Conservation (phyloP, 257 asterid species). For the Sherardia arvensis region DNA sequence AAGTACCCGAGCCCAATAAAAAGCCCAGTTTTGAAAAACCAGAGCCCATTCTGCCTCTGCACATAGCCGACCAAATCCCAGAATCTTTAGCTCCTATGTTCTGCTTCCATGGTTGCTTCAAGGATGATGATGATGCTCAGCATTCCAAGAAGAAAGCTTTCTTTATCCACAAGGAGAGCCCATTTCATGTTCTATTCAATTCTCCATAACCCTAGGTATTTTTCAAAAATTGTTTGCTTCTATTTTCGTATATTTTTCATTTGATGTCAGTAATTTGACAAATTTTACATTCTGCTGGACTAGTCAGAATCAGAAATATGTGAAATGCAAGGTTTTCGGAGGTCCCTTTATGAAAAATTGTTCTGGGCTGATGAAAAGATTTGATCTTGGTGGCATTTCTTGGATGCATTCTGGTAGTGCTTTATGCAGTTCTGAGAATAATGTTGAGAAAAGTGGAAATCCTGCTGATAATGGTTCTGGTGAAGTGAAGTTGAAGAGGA, state of each 20-base stretch:
- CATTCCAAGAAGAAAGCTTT: slow-evolving; percentile 26
- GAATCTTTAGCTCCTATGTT: not conserved
- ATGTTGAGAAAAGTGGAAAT: slow-evolving; percentile 25
- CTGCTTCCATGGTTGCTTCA: not conserved
- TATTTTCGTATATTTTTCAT: not conserved
- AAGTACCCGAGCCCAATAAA: not conserved
- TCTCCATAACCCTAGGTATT: slow-evolving; percentile 33
- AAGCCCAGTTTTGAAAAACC: not conserved
- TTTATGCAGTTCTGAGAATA: slow-evolving; percentile 23
- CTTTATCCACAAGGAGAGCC: slow-evolving; percentile 20
- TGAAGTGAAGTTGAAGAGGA: slow-evolving; percentile 45
- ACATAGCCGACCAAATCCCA: not conserved
- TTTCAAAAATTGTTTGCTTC: not conserved
- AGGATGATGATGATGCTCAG: slow-evolving; percentile 24
- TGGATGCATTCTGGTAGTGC: slow-evolving; percentile 40
- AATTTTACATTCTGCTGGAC: slow-evolving; percentile 11
- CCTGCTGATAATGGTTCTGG: slow-evolving; percentile 19
- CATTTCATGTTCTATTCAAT: slow-evolving; percentile 9
- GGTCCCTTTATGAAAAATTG: slow-evolving; percentile 15
- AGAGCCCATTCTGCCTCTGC: not conserved
- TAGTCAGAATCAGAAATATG: slow-evolving; percentile 21
- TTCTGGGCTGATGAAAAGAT: slow-evolving; percentile 16
- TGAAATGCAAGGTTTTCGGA: slow-evolving; percentile 29
- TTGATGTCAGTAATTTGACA: not conserved
- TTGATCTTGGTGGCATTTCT: slow-evolving; percentile 23